Conservation (phyloP, 2,329 filamentous ascomycete genomes). For the Alternaria sp. region DNA sequence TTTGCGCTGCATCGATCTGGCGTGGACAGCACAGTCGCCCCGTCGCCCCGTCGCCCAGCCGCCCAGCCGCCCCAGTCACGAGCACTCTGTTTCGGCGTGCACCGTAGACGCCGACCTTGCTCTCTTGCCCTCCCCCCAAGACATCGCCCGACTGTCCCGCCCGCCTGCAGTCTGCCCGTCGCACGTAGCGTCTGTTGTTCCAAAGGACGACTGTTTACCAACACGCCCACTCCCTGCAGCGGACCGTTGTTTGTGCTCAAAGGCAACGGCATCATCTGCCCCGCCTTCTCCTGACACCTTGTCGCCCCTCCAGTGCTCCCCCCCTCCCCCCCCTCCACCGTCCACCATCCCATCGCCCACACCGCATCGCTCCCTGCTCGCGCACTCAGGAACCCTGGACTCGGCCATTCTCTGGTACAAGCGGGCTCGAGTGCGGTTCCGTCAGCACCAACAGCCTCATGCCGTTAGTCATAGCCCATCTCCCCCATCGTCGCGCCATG, state of each 20-base stretch:
- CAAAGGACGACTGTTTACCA: conserved; percentile 17
- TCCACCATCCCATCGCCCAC: conserved; percentile 8
- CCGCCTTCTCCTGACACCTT: conserved; percentile 2
- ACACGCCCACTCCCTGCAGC: conserved; percentile 13
- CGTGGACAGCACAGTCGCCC: neutral
- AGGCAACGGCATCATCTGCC: neutral
- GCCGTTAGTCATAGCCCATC: conserved; percentile 54
- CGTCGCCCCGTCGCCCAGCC: neutral
- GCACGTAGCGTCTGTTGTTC: conserved; percentile 4
- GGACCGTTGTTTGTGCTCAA: neutral
- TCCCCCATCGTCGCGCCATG: conserved; percentile 46
- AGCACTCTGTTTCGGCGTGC: neutral
- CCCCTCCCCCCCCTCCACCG: neutral
- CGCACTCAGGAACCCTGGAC: conserved; percentile 39
- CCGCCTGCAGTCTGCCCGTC: neutral
- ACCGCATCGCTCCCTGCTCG: conserved; percentile 38
- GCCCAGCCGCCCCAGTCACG: neutral
- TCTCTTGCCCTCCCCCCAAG: conserved; percentile 9
- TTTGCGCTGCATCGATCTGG: neutral
- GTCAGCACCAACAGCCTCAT: conserved; percentile 49
- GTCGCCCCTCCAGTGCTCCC: neutral
- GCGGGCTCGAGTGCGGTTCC: conserved; percentile 47
- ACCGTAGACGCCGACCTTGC: neutral
- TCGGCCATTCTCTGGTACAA: conserved; percentile 54
- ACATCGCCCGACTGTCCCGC: conserved; percentile 7